Evolutionary conservation across 139 green algal species (phyloP), one percentile per base, ranked within the genome.

Genomic region (Chlorella sp.): DNA sequence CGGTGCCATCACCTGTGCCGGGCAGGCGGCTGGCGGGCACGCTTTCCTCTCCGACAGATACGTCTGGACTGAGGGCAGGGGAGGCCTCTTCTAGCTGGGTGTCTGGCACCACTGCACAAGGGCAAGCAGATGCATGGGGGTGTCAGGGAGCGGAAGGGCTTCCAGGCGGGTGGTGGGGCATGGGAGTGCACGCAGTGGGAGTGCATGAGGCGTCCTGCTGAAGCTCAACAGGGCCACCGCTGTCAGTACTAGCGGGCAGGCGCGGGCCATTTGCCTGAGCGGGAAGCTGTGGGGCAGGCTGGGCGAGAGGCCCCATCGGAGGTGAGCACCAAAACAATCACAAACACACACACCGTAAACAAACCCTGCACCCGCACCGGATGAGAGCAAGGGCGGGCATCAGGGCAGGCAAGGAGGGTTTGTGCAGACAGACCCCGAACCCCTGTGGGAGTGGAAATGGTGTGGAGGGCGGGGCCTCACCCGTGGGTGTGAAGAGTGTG

Each of bases 401-500:
- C n/a, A n/a, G n/a, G n/a, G n/a, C n/a, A 73, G 11, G 24, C 24
- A 57, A 57, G 48, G 48, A 57, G 48, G 48, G 48, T 5, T 9
- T 9, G 48, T 57, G 9, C 48, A 57, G 48, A n/a, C n/a, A n/a
- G n/a, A n/a, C n/a, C n/a, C n/a, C n/a, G n/a, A n/a, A n/a, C n/a
- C n/a, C n/a, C 48, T 57, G 48, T 57, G 48, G 48, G 9, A 57
- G 48, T 57, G 48, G 48, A 57, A 9, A 14, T 14, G 21, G 64
- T n/a, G n/a, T n/a, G n/a, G n/a, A n/a, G n/a, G n/a, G n/a, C n/a
- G n/a, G n/a, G 15, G 5, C 19, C 26, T 24, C 76, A 91, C 88
- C 64, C 15, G 66, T 75, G 81, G 89, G 91, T 12, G 84, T 86
- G 78, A 94, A 94, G 5, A 92, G 81, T 0, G 80, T 84, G 66